Evolutionary conservation across 805 yeast species (phyloP), one percentile per base, ranked within the genome.

Genomic region (Wickerhamiella sorbophila): DNA sequence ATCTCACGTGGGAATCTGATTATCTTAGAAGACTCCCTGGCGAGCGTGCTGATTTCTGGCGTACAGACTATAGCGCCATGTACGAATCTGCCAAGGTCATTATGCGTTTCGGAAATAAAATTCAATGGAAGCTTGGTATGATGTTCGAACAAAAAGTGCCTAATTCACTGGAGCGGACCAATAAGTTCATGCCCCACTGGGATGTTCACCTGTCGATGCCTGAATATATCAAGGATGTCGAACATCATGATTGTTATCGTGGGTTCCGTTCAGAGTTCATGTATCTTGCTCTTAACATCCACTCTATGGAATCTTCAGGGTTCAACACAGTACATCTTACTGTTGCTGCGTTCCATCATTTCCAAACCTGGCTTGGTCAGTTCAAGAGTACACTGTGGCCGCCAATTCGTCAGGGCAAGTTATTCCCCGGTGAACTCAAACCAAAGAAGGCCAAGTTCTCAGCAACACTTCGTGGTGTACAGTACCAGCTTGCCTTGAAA

Each of bases 331-430:
- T 82, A 36, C 94, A 87, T 55, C 61, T 88, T 40, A 69, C 86
- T 2, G 94, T 95, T 1, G 65, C 64, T 4, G 70, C 77, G 0
- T 67, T 88, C 49, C 56, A 62, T 5, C 80, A 76, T 45, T 86
- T 91, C 62, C 76, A 75, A 53, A 55, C 59, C 4, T 91, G 97
- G 97, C 87, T 95, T 94, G 61, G 62, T 27, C 70, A 82, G 49
- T 88, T 88, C 59, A 71, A 79, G n/a, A 79, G 88, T 20, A 77
- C 79, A 42, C 67, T 80, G 50, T 75, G 85, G 40, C 64, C 87
- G 17, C 95, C 97, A 0, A 71, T 85, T 14, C 70, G 93, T 40
- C 68, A 72, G 36, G 96, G 97, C 0, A 58, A 62, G 1, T 55
- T 91, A 19, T 88, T 84, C 63, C 61, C 59, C 14, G 56, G 54